These are phyloP conservation scores for Tolypocladium nubicola DNA, from an alignment of 2,329 filamentous ascomycete species.

Conservation along the genomic window DNA sequence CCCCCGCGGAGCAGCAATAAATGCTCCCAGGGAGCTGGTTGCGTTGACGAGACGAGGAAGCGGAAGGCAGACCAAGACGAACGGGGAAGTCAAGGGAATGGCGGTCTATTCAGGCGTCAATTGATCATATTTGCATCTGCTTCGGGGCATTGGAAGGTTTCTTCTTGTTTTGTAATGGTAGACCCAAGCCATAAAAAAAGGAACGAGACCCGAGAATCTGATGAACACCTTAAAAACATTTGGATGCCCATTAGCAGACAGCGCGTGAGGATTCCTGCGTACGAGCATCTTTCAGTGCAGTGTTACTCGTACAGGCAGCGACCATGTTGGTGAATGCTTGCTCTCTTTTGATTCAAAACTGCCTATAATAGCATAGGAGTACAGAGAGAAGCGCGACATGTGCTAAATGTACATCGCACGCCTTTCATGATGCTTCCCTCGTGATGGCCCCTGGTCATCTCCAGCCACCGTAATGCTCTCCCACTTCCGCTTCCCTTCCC, in stretches of 20 bases:
- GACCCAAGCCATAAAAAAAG: constrained; percentile 23
- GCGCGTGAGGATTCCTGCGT: background rate
- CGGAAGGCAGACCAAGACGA: constrained; percentile 8
- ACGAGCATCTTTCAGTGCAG: background rate
- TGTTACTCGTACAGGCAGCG: background rate
- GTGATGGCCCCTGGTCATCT: background rate
- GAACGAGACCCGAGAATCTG: constrained; percentile 24
- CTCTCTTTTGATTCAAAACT: background rate
- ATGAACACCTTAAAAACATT: constrained; percentile 5
- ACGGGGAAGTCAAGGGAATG: constrained; percentile 13
- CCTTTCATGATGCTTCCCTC: background rate
- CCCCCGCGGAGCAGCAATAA: constrained; percentile 23
- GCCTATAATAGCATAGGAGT: background rate
- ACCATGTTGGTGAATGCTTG: background rate
- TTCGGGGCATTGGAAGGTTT: constrained; percentile 26
- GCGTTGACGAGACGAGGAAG: constrained; percentile 7
- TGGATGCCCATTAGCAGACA: background rate
- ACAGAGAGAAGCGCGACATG: background rate
- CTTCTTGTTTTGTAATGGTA: constrained; percentile 27
- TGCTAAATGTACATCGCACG: background rate
- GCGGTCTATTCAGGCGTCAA: constrained; percentile 29
- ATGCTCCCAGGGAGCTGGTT: constrained; percentile 11
- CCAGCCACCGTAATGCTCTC: background rate
- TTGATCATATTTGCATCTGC: constrained; percentile 30
- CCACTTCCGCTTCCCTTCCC: background rate